Evolutionary conservation across 768 basidiomycete species (phyloP).

Genomic region (Hygrophoropsis aurantiaca): DNA sequence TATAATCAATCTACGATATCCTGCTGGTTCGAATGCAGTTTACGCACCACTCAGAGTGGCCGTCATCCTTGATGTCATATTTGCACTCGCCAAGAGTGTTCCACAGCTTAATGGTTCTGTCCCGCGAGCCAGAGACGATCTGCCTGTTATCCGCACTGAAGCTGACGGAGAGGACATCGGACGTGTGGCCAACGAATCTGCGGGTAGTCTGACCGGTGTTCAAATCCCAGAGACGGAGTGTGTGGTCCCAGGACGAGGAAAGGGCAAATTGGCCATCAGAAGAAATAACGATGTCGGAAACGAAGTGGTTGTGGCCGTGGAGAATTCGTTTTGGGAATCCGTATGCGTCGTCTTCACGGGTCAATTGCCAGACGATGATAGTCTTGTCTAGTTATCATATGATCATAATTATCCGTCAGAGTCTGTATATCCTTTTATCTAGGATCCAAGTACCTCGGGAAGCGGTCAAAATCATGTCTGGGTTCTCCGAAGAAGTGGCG

Average conservation of each 20-base stretch:
- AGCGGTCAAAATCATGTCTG: conserved; percentile 97
- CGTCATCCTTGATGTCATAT: conserved; percentile 98
- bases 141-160: conserved; percentile 99
- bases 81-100: conserved; percentile 99
- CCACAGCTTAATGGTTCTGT: conserved; percentile 98
- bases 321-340: conserved; percentile 98
- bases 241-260: conserved; percentile 99
- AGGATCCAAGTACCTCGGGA: conserved; percentile 74
- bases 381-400: conserved; percentile 99
- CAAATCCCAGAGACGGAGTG: conserved; percentile 98
- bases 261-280: conserved; percentile 99
- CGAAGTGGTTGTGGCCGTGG: conserved; percentile 99
- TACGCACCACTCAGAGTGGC: conserved; percentile 87
- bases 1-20: conserved; percentile 6
- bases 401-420: conserved; percentile 24
- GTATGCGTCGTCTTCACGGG: conserved; percentile 87
- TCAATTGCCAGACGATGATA: conserved; percentile 99
- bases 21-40: background rate
- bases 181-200: conserved; percentile 96
- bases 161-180: conserved; percentile 97
- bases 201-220: conserved; percentile 96
- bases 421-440: conserved; percentile 15
- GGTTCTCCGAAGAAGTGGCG: conserved; percentile 97
- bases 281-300: conserved; percentile 97
- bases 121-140: conserved; percentile 97